phyloP scores from a whole-genome alignment of 352 stramenopile genomes.

The Blastocystis sp. region DNA sequence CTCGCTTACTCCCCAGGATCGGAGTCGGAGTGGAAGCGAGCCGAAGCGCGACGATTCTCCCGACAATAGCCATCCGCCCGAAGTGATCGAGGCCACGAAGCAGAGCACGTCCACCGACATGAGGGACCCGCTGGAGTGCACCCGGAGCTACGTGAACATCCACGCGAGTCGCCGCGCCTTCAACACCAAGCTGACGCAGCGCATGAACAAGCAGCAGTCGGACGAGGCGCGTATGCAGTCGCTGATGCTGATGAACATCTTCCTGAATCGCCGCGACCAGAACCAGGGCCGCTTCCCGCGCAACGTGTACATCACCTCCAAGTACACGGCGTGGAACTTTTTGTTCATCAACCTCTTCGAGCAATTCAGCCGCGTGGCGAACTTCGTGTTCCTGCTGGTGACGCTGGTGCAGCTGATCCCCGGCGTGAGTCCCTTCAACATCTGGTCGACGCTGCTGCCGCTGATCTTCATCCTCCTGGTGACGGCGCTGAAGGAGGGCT shows the following conservation, averaged over 20 bases:
- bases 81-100: background rate
- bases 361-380: slow-evolving; percentile 83
- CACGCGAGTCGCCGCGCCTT: slow-evolving; percentile 8
- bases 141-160: slow-evolving; percentile 45
- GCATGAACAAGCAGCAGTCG: slow-evolving; percentile 24
- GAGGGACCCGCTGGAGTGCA: background rate
- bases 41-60: background rate
- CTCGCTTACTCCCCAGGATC: slow-evolving; percentile 4
- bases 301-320: slow-evolving; percentile 76
- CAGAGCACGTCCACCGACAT: background rate
- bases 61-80: background rate
- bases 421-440: slow-evolving; percentile 79
- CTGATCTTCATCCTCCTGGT: slow-evolving; percentile 79
- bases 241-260: slow-evolving; percentile 44
- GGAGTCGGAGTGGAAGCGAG: background rate
- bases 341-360: slow-evolving; percentile 84
- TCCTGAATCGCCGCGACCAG: slow-evolving; percentile 43
- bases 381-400: slow-evolving; percentile 85
- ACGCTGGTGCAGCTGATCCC: slow-evolving; percentile 79
- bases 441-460: slow-evolving; percentile 82
- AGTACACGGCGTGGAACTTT: slow-evolving; percentile 82
- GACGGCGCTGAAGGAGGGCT: slow-evolving; percentile 81
- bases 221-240: slow-evolving; percentile 53
- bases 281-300: slow-evolving; percentile 64
- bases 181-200: background rate